Percentiles rank a stretch among this genome's conserved stretches.
These are phyloP conservation scores for Eucommia ulmoides DNA, from an alignment of 257 asterid species.

Conservation along the genomic window DNA sequence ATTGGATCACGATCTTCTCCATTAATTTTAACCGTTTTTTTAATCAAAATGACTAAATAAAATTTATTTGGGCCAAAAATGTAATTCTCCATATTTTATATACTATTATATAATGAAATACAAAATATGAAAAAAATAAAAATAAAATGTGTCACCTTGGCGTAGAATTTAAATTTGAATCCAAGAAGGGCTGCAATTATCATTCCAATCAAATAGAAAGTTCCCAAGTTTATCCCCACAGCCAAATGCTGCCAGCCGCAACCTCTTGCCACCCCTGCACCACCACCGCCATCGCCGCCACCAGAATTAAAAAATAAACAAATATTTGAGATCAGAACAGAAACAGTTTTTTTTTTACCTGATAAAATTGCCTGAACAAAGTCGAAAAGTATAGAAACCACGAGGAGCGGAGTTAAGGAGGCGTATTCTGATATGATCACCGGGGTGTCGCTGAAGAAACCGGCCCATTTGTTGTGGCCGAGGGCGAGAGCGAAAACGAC, in stretches of 20 bases:
- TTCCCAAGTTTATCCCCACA: conserved; percentile 40
- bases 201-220: conserved; percentile 59
- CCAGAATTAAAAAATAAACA: too few species aligned
- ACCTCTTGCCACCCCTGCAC: conserved; percentile 72
- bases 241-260: conserved; percentile 72
- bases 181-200: conserved; percentile 40
- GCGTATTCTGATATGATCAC: conserved; percentile 33
- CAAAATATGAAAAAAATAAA: background rate
- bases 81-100: background rate
- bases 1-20: too few species aligned
- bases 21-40: background rate
- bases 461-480: conserved; percentile 58
- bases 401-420: conserved; percentile 52
- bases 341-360: conserved; percentile 16
- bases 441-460: conserved; percentile 46
- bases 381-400: conserved; percentile 36
- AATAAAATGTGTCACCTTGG: conserved; percentile 27
- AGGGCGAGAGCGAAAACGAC: conserved; percentile 17
- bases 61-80: background rate
- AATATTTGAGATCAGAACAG: background rate
- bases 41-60: background rate
- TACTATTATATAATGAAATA: background rate
- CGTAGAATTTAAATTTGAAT: conserved; percentile 37
- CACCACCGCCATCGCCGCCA: background rate
- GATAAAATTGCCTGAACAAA: conserved; percentile 57